Evolutionary conservation across 148 eudicot genomes (phyloP), one percentile per base, ranked within the genome.

Genomic region (Drosera capensis): DNA sequence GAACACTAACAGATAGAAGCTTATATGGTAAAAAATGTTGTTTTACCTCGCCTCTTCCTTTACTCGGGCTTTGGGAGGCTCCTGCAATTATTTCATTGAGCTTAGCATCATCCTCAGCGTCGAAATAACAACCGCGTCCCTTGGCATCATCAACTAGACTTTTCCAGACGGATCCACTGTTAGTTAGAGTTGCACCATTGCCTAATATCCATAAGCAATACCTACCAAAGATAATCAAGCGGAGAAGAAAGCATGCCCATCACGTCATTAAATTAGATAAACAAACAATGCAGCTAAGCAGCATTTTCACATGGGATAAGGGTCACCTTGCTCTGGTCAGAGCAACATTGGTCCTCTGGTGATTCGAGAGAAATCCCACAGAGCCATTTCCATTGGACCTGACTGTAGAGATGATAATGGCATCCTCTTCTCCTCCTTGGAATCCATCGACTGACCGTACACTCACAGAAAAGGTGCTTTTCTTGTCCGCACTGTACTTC

Each of bases 161-260:
- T 43, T 47, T 21, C 86, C 94, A 82, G 14, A 78, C 24, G 0
- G 54, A 46, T 6, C 38, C 46, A 26, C 51, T 57, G 2, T 48
- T 61, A 11, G 13, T 25, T 11, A 78, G 59, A 4, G 73, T 52
- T 19, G 44, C 38, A 13, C 20, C 77, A 36, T 58, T 56, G 9
- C 94, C 94, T 8, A 82, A 21, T 14, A 82, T 55, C 94, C 82
- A 72, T 0, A 82, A 67, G 34, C 80, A 75, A 22, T 72, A 70
- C 46, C 93, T 82, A 23, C 15, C 20, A 45, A 39, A 18, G 13
- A 8, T 23, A 19, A 19, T 7, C 16, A 40, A n/a, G 22, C 22
- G 5, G 39, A 24, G 8, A 7, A 14, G 17, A 1, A 7, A n/a
- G n/a, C n/a, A n/a, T n/a, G n/a, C n/a, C n/a, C n/a, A n/a, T n/a